Evolutionary conservation across 2,329 filamentous ascomycete genomes (phyloP).

Genomic region (Sclerotinia nivalis): DNA sequence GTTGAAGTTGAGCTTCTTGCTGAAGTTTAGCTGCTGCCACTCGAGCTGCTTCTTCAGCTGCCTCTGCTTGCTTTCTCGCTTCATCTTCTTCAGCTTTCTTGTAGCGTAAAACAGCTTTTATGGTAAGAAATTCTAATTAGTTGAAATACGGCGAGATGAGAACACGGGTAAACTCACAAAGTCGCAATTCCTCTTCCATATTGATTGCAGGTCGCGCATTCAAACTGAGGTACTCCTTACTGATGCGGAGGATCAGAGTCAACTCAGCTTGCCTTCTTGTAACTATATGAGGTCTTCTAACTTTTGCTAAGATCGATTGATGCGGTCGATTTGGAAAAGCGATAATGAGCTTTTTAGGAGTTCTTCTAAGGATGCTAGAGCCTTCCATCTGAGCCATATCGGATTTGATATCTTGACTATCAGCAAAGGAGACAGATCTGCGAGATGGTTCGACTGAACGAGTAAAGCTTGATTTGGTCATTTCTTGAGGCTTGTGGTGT

Average conservation of each 20-base stretch:
- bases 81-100: background rate
- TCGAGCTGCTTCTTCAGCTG: background rate
- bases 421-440: background rate
- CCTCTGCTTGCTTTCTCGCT: too few species aligned
- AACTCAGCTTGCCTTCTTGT: background rate
- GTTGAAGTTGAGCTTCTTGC: background rate
- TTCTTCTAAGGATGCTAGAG: background rate
- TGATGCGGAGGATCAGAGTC: background rate
- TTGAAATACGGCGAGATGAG: background rate
- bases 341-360: background rate
- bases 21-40: background rate
- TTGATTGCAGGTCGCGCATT: background rate
- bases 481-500: background rate
- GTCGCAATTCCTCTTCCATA: slow-evolving; percentile 9
- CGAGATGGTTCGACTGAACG: background rate
- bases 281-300: background rate
- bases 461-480: background rate
- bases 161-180: background rate
- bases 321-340: background rate
- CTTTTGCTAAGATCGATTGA: background rate
- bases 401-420: background rate
- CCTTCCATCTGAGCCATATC: background rate
- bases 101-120: background rate
- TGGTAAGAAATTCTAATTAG: background rate
- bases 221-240: background rate